These are phyloP conservation scores for Microcos paniculata DNA, from an alignment of 345 rosid species.

Conservation along the genomic window DNA sequence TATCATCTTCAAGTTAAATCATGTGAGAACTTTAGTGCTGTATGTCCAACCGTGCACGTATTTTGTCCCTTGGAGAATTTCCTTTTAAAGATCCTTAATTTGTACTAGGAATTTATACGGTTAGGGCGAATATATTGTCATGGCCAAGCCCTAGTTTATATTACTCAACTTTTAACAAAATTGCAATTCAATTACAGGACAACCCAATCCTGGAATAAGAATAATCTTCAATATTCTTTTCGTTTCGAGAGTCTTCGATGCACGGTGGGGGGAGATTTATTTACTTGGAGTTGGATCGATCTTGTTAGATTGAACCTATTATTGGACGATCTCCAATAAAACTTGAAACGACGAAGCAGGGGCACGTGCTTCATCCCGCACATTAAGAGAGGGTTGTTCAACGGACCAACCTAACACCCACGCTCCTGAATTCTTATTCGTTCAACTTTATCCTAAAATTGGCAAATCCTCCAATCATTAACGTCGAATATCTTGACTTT, in stretches of 20 bases:
- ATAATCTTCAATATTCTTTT: not conserved
- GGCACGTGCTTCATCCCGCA: constrained; percentile 1
- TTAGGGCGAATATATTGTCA: no score
- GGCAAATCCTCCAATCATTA: not conserved
- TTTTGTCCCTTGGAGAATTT: no score
- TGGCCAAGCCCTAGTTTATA: no score
- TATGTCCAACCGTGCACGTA: no score
- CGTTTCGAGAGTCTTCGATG: not conserved
- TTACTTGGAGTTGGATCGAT: not conserved
- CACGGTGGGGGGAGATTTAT: not conserved
- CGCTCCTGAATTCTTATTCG: constrained; percentile 14
- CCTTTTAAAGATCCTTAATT: no score
- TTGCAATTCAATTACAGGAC: no score
- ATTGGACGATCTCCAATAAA: not conserved
- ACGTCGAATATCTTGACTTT: not conserved
- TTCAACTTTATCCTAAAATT: not conserved
- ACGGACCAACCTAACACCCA: constrained; percentile 28
- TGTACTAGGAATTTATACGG: no score
- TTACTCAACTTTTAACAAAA: no score
- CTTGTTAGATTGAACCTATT: not conserved
- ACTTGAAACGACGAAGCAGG: not conserved
- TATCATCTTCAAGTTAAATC: no score
- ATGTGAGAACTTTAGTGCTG: no score
- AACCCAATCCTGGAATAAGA: no score
- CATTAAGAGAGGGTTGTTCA: constrained; percentile 23